Evolutionary conservation across 2,329 filamentous ascomycete species (phyloP).

Genomic region (Corynespora cassiicola): DNA sequence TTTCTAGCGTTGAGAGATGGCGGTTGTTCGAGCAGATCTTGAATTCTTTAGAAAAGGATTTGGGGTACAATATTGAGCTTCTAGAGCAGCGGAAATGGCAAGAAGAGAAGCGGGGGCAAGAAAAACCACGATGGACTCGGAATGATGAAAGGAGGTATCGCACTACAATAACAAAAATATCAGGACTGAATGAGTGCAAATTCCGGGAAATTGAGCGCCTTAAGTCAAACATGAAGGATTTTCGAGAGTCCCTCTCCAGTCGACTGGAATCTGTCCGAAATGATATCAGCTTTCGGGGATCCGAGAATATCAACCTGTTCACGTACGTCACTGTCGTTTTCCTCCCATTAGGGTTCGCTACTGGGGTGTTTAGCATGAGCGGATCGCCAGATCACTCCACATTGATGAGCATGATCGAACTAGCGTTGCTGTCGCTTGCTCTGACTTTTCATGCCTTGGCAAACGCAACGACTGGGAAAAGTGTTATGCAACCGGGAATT

Average conservation of each 20-base stretch:
- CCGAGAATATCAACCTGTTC: slow-evolving; percentile 40
- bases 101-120: slow-evolving; percentile 28
- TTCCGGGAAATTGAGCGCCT: background rate
- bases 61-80: slow-evolving; percentile 15
- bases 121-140: slow-evolving; percentile 39
- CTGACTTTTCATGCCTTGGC: too few species aligned
- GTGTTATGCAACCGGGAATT: too few species aligned
- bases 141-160: slow-evolving; percentile 41
- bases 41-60: slow-evolving; percentile 21
- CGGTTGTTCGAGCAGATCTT: slow-evolving; percentile 21
- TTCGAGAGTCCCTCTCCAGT: slow-evolving; percentile 18
- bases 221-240: slow-evolving; percentile 11
- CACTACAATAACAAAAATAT: slow-evolving; percentile 19
- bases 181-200: slow-evolving; percentile 10
- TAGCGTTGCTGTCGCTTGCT: too few species aligned
- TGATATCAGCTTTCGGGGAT: slow-evolving; percentile 22
- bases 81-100: slow-evolving; percentile 31
- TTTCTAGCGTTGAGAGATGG: too few species aligned
- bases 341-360: slow-evolving; percentile 38
- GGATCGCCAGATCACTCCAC: too few species aligned
- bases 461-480: too few species aligned
- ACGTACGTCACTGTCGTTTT: slow-evolving; percentile 47
- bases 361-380: slow-evolving; percentile 44
- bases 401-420: too few species aligned
- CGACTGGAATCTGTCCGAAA: slow-evolving; percentile 21